Base-by-base conservation (phyloP, 2,329 filamentous ascomycete species). In the Trichoderma sp. region DNA sequence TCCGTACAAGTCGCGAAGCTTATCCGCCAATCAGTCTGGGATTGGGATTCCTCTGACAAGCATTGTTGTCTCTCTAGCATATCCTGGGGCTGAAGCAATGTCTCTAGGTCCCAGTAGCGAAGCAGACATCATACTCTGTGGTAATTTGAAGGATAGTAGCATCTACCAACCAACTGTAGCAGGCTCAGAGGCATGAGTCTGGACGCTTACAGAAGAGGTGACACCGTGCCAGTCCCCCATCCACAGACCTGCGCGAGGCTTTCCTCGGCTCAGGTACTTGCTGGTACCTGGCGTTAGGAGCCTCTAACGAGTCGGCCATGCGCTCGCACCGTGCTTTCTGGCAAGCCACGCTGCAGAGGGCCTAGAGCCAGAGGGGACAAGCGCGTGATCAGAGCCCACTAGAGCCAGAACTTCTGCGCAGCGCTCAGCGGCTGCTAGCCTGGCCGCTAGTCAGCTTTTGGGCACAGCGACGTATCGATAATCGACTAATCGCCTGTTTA, bases 391-490 rank as follows among this genome's bases (percentile, higher is more conserved):
- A 27, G 29, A 63, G 37, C n/a, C 47, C 47, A 24, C 57, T 37
- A n/a, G 58, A 27, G 64, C 33, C 55, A 67, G 64, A 67, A 59
- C 64, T 67, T 67, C 27, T 67, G 55, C 21, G 55, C 40, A 67
- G 64, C 11, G 40, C 64, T 67, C 52, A 58, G 64, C 64, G 64
- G 64, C 64, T 67, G 64, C 64, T 59, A 59, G 53, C 27, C 40
- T 59, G 27, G 14, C 64, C 40, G 55, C 64, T 67, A 67, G 64
- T 59, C 64, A 67, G 64, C 64, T 67, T 67, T 52, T 67, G 55
- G 64, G 53, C 55, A 59, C 40, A 58, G 40, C 29, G 33, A 43
- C 53, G 63, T 56, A 21, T 55, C 53, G 52, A 49, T 47, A 49
- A 13, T 58, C 63, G 37, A 40, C 63, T 66, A 55, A 64, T 64